Evolutionary conservation across 208 protist genomes (phyloP).

Genomic region (Leishmania lainsoni): DNA sequence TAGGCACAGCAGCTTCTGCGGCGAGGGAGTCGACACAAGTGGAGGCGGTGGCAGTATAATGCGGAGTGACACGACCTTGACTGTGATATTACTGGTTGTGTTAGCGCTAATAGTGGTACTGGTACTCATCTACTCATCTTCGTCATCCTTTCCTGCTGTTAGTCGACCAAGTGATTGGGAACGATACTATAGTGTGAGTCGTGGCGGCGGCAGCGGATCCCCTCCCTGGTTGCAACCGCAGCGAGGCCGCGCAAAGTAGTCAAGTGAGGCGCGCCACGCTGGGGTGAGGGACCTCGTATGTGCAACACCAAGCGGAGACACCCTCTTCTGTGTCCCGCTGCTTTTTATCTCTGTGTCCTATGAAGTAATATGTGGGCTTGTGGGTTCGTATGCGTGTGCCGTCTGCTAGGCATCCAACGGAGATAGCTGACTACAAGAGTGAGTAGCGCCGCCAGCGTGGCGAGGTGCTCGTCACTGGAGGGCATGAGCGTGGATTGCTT

Average conservation of each 20-base stretch:
- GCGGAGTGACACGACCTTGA: not conserved
- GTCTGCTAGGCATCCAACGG: too few species aligned
- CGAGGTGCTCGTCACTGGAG: not conserved
- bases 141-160: not conserved
- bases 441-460: not conserved
- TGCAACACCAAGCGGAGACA: not conserved
- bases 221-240: not conserved
- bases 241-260: constrained; percentile 3
- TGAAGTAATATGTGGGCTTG: not conserved
- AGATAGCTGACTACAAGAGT: not conserved
- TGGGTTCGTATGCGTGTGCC: not conserved
- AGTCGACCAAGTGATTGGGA: not conserved
- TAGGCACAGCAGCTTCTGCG: not conserved
- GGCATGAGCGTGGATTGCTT: not conserved
- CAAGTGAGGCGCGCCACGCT: not conserved
- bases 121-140: not conserved
- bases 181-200: not conserved
- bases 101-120: not conserved
- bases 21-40: not conserved
- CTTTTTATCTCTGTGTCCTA: not conserved
- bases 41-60: not conserved
- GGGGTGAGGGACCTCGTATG: not conserved
- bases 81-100: not conserved
- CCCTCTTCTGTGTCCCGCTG: not conserved
- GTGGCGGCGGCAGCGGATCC: constrained; percentile 1